Evolutionary conservation across 306 rosid species (phyloP).

Genomic region (Chamaecrista fasciculata): DNA sequence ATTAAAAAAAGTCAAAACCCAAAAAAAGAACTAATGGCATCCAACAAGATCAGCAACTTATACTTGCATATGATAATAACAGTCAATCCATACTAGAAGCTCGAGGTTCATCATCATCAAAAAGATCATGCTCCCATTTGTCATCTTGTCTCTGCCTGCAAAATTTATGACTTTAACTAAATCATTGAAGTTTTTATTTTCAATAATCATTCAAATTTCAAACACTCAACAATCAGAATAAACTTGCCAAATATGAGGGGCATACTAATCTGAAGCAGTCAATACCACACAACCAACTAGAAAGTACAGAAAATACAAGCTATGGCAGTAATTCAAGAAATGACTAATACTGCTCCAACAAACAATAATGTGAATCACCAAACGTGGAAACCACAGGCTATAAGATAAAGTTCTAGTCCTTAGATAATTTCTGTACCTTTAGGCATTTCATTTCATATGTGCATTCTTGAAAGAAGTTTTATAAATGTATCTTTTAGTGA

Average conservation of each 20-base stretch:
- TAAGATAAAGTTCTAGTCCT: neutral
- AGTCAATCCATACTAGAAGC: conserved; percentile 68
- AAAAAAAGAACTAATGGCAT: conserved; percentile 35
- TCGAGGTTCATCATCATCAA: conserved; percentile 48
- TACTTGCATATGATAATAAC: conserved; percentile 36
- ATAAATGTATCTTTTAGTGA: neutral
- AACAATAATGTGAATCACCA: neutral
- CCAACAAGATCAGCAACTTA: conserved; percentile 44
- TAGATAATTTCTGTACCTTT: neutral
- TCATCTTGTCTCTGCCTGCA: conserved; percentile 92
- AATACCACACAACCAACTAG: conserved; percentile 21
- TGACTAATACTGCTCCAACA: neutral
- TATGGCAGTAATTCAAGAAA: neutral
- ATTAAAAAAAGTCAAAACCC: conserved; percentile 56
- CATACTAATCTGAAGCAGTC: conserved; percentile 14
- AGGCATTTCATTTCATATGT: neutral
- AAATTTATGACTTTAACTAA: conserved; percentile 11
- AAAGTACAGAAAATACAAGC: conserved; percentile 11
- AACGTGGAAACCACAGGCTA: neutral
- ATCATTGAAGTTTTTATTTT: conserved; percentile 1
- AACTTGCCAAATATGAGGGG: conserved; percentile 2
- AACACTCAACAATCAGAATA: conserved; percentile 5
- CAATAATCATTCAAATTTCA: conserved; percentile 27
- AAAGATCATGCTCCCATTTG: conserved; percentile 99
- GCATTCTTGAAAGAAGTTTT: neutral